These are phyloP conservation scores for Ensete glaucum DNA, from an alignment of 176 grass and related monocot genomes.

Conservation along the genomic window DNA sequence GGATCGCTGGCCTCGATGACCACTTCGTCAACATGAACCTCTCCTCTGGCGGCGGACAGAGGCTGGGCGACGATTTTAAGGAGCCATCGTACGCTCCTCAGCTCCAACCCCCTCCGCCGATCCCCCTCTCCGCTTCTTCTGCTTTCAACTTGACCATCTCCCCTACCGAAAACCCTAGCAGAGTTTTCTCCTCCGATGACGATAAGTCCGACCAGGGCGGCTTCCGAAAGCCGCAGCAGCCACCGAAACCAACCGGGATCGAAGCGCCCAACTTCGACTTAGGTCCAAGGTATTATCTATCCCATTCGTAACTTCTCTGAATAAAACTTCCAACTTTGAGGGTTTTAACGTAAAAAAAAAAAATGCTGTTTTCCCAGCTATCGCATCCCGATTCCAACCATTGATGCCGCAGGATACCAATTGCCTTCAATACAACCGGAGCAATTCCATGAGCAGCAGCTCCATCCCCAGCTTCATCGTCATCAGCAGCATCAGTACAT, in stretches of 20 bases:
- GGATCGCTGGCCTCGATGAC: conserved; percentile 37
- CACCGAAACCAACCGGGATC: neutral
- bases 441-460: conserved; percentile 37
- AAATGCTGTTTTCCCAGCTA: conserved; percentile 15
- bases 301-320: conserved; percentile 4
- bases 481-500: conserved; percentile 58
- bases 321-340: neutral
- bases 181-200: conserved; percentile 55
- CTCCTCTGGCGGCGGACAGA: conserved; percentile 29
- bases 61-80: conserved; percentile 19
- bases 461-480: conserved; percentile 22
- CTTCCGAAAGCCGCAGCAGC: conserved; percentile 17
- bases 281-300: conserved; percentile 37
- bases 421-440: conserved; percentile 28
- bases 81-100: neutral
- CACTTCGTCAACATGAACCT: conserved; percentile 69
- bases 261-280: conserved; percentile 30
- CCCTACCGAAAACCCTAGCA: conserved; percentile 41
- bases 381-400: conserved; percentile 32
- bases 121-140: conserved; percentile 33
- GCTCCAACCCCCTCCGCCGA: conserved; percentile 6
- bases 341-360: neutral
- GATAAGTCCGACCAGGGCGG: conserved; percentile 22
- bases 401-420: conserved; percentile 37
- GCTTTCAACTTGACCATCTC: conserved; percentile 30